Conservation (phyloP, 495 filamentous ascomycete genomes). For the Apodospora peruviana region DNA sequence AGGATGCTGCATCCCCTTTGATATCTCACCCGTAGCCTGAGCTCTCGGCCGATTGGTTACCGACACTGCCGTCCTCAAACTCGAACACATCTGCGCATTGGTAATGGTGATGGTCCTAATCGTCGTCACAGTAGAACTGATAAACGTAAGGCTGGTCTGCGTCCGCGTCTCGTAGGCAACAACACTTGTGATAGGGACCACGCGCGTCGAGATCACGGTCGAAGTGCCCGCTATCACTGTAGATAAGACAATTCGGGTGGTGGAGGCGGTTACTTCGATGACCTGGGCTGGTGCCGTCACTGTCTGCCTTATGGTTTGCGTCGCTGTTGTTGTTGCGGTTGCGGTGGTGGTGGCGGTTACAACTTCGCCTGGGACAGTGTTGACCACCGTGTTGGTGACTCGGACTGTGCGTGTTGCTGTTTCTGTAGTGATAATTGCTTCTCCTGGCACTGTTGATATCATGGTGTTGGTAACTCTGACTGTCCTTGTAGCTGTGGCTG, state of each 20-base stretch:
- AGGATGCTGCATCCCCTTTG: background rate
- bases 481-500: background rate
- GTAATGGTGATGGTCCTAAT: conserved; percentile 14
- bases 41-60: background rate
- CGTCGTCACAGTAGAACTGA: conserved; percentile 14
- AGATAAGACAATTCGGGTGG: too few relatives aligned
- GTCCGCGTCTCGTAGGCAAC: background rate
- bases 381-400: background rate
- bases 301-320: background rate
- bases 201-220: too few relatives aligned
- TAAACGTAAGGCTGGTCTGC: conserved; percentile 7
- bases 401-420: conserved; percentile 4
- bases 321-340: background rate
- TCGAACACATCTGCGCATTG: conserved; percentile 8
- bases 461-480: background rate
- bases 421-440: background rate
- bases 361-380: background rate
- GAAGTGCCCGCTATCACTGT: too few relatives aligned
- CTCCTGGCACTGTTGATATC: background rate
- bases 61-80: too few relatives aligned
- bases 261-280: background rate
- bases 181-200: background rate
- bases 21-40: background rate
- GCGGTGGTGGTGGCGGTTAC: background rate
- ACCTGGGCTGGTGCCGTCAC: background rate